Evolutionary conservation across 345 rosid genomes (phyloP).

Genomic region (Aethionema arabicum): DNA sequence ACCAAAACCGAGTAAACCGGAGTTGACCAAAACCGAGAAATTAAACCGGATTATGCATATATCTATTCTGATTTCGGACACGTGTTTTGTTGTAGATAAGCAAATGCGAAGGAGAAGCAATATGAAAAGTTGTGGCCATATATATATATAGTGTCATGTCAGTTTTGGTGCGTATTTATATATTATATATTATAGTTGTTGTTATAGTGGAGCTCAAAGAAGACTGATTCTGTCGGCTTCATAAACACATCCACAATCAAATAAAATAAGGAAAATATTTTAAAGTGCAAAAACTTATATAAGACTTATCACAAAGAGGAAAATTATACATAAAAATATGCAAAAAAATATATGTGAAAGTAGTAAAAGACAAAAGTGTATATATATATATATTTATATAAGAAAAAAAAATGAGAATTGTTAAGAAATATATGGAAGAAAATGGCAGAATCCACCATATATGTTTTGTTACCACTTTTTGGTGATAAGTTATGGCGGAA

Average conservation of each 20-base stretch:
- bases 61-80: slow-evolving; percentile 9
- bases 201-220: slow-evolving; percentile 46
- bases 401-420: slow-evolving; percentile 11
- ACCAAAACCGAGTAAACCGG: too few species aligned
- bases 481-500: slow-evolving; percentile 31
- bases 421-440: slow-evolving; percentile 23
- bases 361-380: slow-evolving; percentile 18
- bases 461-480: slow-evolving; percentile 33
- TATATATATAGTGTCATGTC: slow-evolving; percentile 38
- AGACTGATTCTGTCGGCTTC: slow-evolving; percentile 38
- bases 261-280: slow-evolving; percentile 22
- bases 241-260: slow-evolving; percentile 27
- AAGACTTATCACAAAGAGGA: slow-evolving; percentile 19
- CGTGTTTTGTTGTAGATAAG: slow-evolving; percentile 39
- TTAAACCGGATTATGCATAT: not conserved
- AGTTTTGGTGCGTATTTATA: slow-evolving; percentile 36
- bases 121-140: slow-evolving; percentile 45
- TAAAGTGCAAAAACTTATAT: slow-evolving; percentile 21
- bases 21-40: too few species aligned
- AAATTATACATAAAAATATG: slow-evolving; percentile 1
- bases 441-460: slow-evolving; percentile 32
- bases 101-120: slow-evolving; percentile 31
- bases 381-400: slow-evolving; percentile 4
- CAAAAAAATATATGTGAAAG: slow-evolving; percentile 6
- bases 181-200: slow-evolving; percentile 35